phyloP scores from a whole-genome alignment of 768 basidiomycete genomes.

The Daedalea quercina region DNA sequence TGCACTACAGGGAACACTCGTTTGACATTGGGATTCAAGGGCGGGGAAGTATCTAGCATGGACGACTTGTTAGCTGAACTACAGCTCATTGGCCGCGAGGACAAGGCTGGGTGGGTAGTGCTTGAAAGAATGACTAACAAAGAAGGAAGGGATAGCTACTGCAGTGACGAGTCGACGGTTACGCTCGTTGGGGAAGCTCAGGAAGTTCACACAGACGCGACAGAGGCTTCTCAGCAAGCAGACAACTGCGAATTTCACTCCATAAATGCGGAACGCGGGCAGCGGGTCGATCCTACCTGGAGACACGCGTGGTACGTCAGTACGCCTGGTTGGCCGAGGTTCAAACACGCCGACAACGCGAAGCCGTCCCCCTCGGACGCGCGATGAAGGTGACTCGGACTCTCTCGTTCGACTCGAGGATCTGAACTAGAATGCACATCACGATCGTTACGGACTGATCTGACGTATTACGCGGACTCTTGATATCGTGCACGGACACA shows the following conservation, averaged over 20 bases:
- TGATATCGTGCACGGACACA: not conserved
- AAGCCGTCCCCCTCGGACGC: not conserved
- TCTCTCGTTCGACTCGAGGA: not conserved
- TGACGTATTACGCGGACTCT: not conserved
- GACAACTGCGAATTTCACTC: not conserved
- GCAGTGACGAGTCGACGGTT: no score
- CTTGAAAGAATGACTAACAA: not conserved
- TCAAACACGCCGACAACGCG: not conserved
- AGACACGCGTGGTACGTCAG: constrained; percentile 15
- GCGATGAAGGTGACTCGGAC: not conserved
- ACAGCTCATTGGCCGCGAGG: not conserved
- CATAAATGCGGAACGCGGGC: not conserved
- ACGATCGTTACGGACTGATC: not conserved
- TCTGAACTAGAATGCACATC: not conserved
- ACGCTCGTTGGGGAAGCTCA: not conserved
- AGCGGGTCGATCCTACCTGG: constrained; percentile 7
- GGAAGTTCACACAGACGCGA: not conserved
- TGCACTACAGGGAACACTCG: not conserved
- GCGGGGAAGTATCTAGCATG: not conserved
- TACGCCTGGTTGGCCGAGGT: constrained; percentile 9
- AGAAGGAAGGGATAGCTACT: not conserved
- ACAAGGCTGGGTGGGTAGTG: not conserved
- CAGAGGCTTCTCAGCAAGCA: not conserved
- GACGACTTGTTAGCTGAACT: not conserved
- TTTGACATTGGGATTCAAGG: not conserved